These are phyloP conservation scores for Aquilaria yunnanensis DNA, from an alignment of 345 rosid genomes.

Conservation along the genomic window DNA sequence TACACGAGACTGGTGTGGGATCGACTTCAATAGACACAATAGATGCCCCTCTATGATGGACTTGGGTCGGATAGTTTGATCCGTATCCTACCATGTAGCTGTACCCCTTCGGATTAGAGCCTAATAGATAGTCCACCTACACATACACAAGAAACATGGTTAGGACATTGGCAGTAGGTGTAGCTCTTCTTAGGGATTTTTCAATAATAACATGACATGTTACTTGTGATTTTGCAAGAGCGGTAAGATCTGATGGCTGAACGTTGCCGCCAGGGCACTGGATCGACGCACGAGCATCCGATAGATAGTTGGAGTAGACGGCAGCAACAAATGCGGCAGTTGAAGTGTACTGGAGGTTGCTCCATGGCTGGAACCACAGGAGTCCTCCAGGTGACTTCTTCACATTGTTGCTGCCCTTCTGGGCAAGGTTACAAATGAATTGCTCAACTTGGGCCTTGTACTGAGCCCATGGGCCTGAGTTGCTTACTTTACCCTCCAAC, in stretches of 20 bases:
- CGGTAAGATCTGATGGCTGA: conserved; percentile 20
- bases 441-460: conserved; percentile 39
- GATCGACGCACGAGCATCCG: conserved; percentile 21
- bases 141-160: neutral
- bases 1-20: conserved; percentile 20
- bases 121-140: conserved; percentile 27
- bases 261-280: conserved; percentile 31
- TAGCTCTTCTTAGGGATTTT: no score
- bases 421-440: conserved; percentile 41
- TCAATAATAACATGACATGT: no score
- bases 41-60: conserved; percentile 42
- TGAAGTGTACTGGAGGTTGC: conserved; percentile 28
- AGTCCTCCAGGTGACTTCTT: conserved; percentile 28
- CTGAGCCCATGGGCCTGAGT: conserved; percentile 14
- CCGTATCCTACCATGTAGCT: conserved; percentile 58
- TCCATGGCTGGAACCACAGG: conserved; percentile 27
- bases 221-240: conserved; percentile 40
- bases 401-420: conserved; percentile 35
- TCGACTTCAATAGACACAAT: conserved; percentile 33
- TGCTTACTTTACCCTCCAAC: conserved; percentile 11
- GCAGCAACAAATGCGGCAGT: conserved; percentile 23
- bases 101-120: conserved; percentile 32
- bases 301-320: conserved; percentile 24
- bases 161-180: no score
- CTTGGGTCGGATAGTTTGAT: conserved; percentile 28